A percentile compares a stretch with the other conserved stretches of the same genome.
Evolutionary conservation across 2,329 filamentous ascomycete species (phyloP).

Genomic region (Fusarium annulatum): DNA sequence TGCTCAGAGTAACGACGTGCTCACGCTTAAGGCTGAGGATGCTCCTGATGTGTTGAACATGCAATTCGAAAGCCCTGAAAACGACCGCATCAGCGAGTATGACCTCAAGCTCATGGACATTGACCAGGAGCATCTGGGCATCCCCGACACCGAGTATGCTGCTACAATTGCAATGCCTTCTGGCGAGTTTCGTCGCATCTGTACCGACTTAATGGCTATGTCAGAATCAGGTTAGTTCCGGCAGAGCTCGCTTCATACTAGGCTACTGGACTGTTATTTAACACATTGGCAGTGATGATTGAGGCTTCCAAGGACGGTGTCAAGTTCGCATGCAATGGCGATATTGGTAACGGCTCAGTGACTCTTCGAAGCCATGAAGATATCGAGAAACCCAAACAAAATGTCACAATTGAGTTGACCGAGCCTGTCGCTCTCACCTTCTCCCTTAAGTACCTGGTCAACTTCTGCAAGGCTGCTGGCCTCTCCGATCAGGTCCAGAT

Average conservation of each 20-base stretch:
- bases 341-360: conserved; percentile 95
- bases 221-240: conserved; percentile 87
- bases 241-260: not conserved
- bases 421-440: conserved; percentile 96
- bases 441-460: conserved; percentile 98
- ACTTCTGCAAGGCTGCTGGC: conserved; percentile 98
- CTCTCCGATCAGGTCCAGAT: conserved; percentile 87
- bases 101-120: conserved; percentile 99
- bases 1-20: conserved; percentile 91
- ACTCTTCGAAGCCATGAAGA: conserved; percentile 89
- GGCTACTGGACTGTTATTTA: not conserved
- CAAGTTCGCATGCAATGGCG: conserved; percentile 92
- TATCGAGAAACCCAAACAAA: conserved; percentile 87
- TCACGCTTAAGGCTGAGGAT: conserved; percentile 98
- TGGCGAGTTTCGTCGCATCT: conserved; percentile 92
- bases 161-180: conserved; percentile 91
- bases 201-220: conserved; percentile 88
- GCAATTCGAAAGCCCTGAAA: conserved; percentile 89
- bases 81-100: conserved; percentile 96
- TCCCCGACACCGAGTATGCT: conserved; percentile 98
- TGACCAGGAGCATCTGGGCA: conserved; percentile 98
- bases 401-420: conserved; percentile 88
- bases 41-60: conserved; percentile 95
- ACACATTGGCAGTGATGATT: conserved; percentile 76
- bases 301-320: conserved; percentile 97